These are phyloP conservation scores for Pseudopediastrum boryanum DNA, from an alignment of 139 green algal genomes.

Conservation along the genomic window DNA sequence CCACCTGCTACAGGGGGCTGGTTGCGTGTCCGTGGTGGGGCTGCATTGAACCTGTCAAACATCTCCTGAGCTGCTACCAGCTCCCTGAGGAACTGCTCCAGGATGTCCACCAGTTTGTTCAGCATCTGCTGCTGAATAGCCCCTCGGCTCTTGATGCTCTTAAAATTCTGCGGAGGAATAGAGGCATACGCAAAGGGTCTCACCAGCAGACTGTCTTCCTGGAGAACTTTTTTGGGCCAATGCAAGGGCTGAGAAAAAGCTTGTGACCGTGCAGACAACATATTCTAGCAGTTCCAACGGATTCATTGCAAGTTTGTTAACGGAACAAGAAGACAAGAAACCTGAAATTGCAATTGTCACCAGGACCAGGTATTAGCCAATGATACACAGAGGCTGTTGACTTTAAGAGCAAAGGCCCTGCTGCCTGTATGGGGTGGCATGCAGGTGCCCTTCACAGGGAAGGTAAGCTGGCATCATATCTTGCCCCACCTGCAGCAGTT, in stretches of 20 bases:
- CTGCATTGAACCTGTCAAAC: constrained; percentile 64
- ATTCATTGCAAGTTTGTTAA: no score
- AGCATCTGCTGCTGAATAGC: constrained; percentile 91
- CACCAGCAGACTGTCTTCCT: no score
- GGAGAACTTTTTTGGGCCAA: no score
- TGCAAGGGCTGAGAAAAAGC: no score
- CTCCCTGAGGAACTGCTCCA: constrained; percentile 89
- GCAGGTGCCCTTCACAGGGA: not conserved
- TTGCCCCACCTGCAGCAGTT: constrained; percentile 71
- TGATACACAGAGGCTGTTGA: no score
- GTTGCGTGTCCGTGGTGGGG: constrained; percentile 80
- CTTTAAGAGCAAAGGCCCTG: no score
- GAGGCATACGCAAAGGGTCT: constrained; percentile 50
- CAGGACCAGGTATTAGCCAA: no score
- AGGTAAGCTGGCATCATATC: not conserved
- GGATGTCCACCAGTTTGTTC: constrained; percentile 88
- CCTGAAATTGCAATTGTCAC: no score
- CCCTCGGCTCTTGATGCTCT: constrained; percentile 82
- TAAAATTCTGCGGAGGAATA: constrained; percentile 89
- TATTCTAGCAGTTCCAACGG: no score
- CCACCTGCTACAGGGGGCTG: constrained; percentile 77
- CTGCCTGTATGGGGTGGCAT: no score
- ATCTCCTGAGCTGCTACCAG: constrained; percentile 70
- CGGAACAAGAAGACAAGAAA: no score
- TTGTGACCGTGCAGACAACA: no score